phyloP scores from a whole-genome alignment of 192 early-diverging fungal species.

The Mortierella alpina region DNA sequence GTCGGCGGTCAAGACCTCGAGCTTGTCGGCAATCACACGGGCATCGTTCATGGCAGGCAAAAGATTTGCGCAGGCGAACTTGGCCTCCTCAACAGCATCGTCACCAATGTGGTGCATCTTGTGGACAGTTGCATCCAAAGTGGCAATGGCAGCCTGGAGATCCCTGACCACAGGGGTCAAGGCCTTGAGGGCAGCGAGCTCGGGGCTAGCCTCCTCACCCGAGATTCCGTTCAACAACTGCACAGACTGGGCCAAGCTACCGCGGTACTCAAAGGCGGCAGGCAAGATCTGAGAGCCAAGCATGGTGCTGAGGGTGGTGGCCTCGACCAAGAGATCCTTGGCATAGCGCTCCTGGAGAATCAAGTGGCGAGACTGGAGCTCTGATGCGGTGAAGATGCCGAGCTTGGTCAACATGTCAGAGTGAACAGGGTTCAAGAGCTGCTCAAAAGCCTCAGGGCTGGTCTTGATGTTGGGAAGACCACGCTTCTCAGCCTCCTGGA shows the following conservation, averaged over 20 bases:
- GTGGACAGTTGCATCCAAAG: slow-evolving; percentile 66
- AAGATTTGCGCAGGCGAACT: slow-evolving; percentile 68
- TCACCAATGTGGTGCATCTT: slow-evolving; percentile 66
- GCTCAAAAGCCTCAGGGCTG: slow-evolving; percentile 88
- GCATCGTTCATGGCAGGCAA: slow-evolving; percentile 77
- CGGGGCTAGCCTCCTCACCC: slow-evolving; percentile 65
- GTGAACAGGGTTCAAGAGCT: slow-evolving; percentile 81
- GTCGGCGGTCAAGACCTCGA: slow-evolving; percentile 88
- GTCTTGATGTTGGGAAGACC: slow-evolving; percentile 97
- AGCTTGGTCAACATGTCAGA: slow-evolving; percentile 80
- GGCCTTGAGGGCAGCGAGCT: slow-evolving; percentile 73
- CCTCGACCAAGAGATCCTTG: slow-evolving; percentile 97
- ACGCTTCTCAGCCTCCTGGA: slow-evolving; percentile 90
- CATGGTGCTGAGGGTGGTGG: slow-evolving; percentile 86
- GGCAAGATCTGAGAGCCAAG: slow-evolving; percentile 89
- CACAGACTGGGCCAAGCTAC: slow-evolving; percentile 84
- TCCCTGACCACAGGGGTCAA: slow-evolving; percentile 70
- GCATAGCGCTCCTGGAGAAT: slow-evolving; percentile 97
- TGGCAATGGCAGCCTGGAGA: slow-evolving; percentile 68
- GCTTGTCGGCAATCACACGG: slow-evolving; percentile 76
- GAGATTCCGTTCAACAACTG: slow-evolving; percentile 71
- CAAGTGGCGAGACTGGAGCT: slow-evolving; percentile 94
- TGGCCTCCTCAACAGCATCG: slow-evolving; percentile 72
- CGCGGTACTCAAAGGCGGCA: slow-evolving; percentile 88
- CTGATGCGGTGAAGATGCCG: slow-evolving; percentile 87